Evolutionary conservation across 2,329 filamentous ascomycete genomes (phyloP).

Genomic region (Xylariaceae sp.): DNA sequence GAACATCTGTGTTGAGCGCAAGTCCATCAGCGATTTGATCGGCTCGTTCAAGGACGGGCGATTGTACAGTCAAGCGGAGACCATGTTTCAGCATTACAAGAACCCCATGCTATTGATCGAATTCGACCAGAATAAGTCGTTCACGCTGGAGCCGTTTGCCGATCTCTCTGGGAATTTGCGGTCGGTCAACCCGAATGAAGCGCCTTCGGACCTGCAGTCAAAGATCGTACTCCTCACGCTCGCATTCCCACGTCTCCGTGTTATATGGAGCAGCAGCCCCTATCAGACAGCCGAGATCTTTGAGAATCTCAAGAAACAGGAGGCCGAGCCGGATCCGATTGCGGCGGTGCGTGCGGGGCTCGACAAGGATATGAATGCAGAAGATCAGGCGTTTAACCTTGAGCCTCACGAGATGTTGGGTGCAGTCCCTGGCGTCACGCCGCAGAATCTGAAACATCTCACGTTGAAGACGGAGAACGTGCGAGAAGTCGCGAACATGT

Average conservation of each 20-base stretch:
- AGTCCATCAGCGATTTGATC: conserved; percentile 87
- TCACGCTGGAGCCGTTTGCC: conserved; percentile 81
- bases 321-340: conserved; percentile 84
- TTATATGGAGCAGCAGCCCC: conserved; percentile 90
- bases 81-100: conserved; percentile 92
- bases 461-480: conserved; percentile 71
- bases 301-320: conserved; percentile 82
- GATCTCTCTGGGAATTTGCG: conserved; percentile 58
- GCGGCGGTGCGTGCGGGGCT: conserved; percentile 79
- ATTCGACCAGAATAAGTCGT: conserved; percentile 95
- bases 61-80: conserved; percentile 85
- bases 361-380: conserved; percentile 55
- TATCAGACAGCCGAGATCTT: conserved; percentile 98
- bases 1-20: conserved; percentile 87
- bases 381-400: conserved; percentile 71
- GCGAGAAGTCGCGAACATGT: conserved; percentile 79
- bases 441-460: conserved; percentile 69
- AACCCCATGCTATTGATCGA: conserved; percentile 89
- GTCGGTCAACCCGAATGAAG: conserved; percentile 55
- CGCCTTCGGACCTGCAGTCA: conserved; percentile 74
- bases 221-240: conserved; percentile 90
- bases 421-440: conserved; percentile 76
- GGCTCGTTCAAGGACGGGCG: conserved; percentile 87
- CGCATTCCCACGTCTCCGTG: conserved; percentile 80
- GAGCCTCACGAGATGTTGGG: conserved; percentile 88